phyloP scores from a whole-genome alignment of 1,284 basidiomycete genomes.

The Ustilago nuda region DNA sequence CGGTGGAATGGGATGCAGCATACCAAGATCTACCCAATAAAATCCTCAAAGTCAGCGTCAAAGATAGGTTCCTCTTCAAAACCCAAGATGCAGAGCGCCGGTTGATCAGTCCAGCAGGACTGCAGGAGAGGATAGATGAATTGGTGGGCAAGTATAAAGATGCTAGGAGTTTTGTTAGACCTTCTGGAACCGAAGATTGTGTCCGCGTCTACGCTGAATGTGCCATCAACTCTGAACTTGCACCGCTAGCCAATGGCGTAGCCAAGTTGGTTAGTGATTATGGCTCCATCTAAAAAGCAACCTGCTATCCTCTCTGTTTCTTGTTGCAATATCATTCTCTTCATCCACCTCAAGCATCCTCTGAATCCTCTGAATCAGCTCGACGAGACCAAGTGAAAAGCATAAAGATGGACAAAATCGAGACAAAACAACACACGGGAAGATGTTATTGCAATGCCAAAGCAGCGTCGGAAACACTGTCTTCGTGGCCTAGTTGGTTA shows the following conservation, averaged over 20 bases:
- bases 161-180: slow-evolving; percentile 92
- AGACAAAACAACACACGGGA: too few relatives aligned
- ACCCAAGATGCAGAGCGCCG: slow-evolving; percentile 94
- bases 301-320: neutral
- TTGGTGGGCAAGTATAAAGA: slow-evolving; percentile 83
- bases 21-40: slow-evolving; percentile 96
- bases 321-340: neutral
- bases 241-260: slow-evolving; percentile 70
- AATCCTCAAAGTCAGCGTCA: slow-evolving; percentile 93
- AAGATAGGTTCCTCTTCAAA: slow-evolving; percentile 84
- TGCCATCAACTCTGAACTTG: slow-evolving; percentile 78
- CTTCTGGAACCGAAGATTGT: slow-evolving; percentile 98
- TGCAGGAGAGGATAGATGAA: slow-evolving; percentile 89
- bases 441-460: neutral
- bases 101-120: slow-evolving; percentile 80
- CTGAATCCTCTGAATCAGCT: too few relatives aligned
- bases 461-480: neutral
- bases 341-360: too few relatives aligned
- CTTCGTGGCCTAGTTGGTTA: slow-evolving; percentile 53
- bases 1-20: slow-evolving; percentile 89
- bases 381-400: too few relatives aligned
- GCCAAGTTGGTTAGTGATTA: slow-evolving; percentile 58
- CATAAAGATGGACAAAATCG: neutral
- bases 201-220: slow-evolving; percentile 98
- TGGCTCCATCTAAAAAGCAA: slow-evolving; percentile 16